Conservation (phyloP, 208 protist species). For the Crithidia mellificae region DNA sequence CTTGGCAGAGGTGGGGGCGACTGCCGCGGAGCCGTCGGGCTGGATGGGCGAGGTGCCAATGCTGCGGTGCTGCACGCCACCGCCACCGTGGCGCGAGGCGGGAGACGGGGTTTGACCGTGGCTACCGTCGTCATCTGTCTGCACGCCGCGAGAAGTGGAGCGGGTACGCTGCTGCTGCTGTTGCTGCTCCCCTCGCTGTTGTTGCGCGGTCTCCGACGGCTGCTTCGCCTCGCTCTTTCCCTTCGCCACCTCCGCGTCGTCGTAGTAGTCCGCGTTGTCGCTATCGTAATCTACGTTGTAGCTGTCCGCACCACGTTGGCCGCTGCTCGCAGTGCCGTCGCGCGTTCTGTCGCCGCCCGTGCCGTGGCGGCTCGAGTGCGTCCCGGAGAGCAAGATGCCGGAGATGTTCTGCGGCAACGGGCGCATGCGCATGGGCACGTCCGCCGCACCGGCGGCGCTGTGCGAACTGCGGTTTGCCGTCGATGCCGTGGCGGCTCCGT, state of each 20-base stretch:
- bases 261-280: not conserved
- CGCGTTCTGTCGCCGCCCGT: not conserved
- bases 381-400: constrained; percentile 20
- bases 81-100: not conserved
- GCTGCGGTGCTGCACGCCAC: constrained; percentile 24
- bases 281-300: constrained; percentile 8
- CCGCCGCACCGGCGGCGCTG: not conserved
- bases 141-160: constrained; percentile 56
- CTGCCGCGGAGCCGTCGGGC: not conserved
- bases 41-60: constrained; percentile 63
- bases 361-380: not conserved
- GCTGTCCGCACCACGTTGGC: not conserved
- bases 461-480: too few relatives aligned
- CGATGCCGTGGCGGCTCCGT: too few relatives aligned
- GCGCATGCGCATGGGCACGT: constrained; percentile 13
- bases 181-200: too few relatives aligned
- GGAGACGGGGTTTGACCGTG: not conserved
- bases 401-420: constrained; percentile 25
- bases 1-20: not conserved
- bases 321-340: not conserved
- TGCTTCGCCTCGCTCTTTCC: not conserved
- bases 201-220: too few relatives aligned
- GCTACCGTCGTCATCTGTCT: constrained; percentile 34
- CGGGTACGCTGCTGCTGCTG: constrained; percentile 13
- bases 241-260: not conserved